Conservation (phyloP, 2,329 filamentous ascomycete genomes). For the Cladosporium sp. region DNA sequence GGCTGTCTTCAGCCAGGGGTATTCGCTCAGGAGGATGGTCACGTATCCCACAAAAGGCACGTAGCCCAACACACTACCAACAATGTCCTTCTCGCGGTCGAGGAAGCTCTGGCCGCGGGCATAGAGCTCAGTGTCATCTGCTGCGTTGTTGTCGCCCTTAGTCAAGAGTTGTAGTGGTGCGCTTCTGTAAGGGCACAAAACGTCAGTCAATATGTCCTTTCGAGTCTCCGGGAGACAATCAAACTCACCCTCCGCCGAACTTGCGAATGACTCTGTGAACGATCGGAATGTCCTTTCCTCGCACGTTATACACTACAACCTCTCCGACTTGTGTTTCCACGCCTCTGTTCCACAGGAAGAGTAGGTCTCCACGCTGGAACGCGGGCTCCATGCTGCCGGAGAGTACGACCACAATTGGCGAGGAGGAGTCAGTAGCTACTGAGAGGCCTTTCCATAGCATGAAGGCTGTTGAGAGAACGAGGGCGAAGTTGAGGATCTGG, state of each 20-base stretch:
- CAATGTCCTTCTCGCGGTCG: slow-evolving; percentile 73
- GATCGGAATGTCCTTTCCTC: slow-evolving; percentile 94
- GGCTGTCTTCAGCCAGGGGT: slow-evolving; percentile 94
- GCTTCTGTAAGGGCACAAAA: slow-evolving; percentile 30
- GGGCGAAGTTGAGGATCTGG: slow-evolving; percentile 84
- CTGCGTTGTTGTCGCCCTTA: slow-evolving; percentile 94
- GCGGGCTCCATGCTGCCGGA: slow-evolving; percentile 82
- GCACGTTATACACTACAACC: slow-evolving; percentile 77
- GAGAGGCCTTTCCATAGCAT: slow-evolving; percentile 90
- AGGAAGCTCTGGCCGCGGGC: slow-evolving; percentile 83
- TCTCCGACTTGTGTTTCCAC: slow-evolving; percentile 64
- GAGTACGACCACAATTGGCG: slow-evolving; percentile 76
- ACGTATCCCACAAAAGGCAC: slow-evolving; percentile 95
- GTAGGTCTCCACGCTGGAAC: slow-evolving; percentile 71
- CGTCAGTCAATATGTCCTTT: slow-evolving; percentile 10
- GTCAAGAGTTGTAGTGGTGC: slow-evolving; percentile 69
- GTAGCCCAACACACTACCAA: slow-evolving; percentile 87
- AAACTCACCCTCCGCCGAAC: slow-evolving; percentile 55
- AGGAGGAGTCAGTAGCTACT: slow-evolving; percentile 61
- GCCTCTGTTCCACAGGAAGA: slow-evolving; percentile 71
- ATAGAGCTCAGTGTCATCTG: slow-evolving; percentile 89
- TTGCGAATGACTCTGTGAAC: slow-evolving; percentile 84
- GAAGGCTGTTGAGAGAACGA: slow-evolving; percentile 86
- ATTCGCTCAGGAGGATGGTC: slow-evolving; percentile 89
- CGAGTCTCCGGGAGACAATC: not conserved